Evolutionary conservation across 345 rosid species (phyloP).

Genomic region (Euphorbia lathyris): DNA sequence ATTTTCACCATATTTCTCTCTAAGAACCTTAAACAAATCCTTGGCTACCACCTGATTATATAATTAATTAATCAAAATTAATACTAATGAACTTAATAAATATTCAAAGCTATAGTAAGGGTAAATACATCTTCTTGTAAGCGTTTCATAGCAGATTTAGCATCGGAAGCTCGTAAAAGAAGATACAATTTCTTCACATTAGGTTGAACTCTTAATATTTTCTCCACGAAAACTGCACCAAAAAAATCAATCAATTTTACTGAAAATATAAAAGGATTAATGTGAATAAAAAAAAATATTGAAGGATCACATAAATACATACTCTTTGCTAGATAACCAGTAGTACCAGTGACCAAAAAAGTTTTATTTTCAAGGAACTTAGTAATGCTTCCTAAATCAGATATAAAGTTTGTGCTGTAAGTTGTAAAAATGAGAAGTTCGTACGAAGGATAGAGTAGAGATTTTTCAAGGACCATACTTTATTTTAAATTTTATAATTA

Average conservation of each 20-base stretch:
- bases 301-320: not conserved
- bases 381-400: constrained; percentile 2
- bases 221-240: constrained; percentile 23
- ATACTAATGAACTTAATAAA: too few relatives aligned
- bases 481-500: too few relatives aligned
- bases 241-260: constrained; percentile 17
- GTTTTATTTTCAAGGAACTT: not conserved
- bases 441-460: too few relatives aligned
- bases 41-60: constrained; percentile 22
- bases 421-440: too few relatives aligned
- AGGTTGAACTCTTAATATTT: constrained; percentile 22
- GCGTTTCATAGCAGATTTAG: constrained; percentile 25
- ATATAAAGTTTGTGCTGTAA: too few relatives aligned
- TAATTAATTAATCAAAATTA: too few relatives aligned
- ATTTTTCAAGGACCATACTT: too few relatives aligned
- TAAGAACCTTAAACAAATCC: constrained; percentile 33
- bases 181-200: constrained; percentile 27
- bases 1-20: constrained; percentile 20
- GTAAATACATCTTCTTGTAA: constrained; percentile 34
- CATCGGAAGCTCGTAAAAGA: constrained; percentile 37
- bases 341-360: constrained; percentile 15
- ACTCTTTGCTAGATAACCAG: constrained; percentile 15
- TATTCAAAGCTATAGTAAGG: too few relatives aligned
- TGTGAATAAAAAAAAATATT: constrained; percentile 13
- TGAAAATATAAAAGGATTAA: not conserved